Percentiles rank a stretch among this genome's conserved stretches.
Evolutionary conservation across 495 filamentous ascomycete genomes (phyloP).

Genomic region (Usnea hakonensis): DNA sequence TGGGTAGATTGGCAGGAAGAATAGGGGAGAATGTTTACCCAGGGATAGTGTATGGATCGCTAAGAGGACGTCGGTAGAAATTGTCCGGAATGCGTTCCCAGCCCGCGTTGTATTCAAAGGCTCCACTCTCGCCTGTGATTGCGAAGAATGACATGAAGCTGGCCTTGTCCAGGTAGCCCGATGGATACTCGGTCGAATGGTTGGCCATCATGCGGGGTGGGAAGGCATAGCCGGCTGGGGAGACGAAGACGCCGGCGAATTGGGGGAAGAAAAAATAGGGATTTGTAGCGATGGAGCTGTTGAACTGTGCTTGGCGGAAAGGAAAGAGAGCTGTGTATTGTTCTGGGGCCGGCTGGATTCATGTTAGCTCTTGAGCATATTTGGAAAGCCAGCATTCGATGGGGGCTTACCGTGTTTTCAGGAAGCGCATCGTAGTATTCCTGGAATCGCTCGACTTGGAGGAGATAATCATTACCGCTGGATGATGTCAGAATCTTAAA

Average conservation of each 20-base stretch:
- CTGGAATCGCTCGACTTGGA: conserved; percentile 27
- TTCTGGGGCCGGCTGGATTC: conserved; percentile 12
- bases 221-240: conserved; percentile 43
- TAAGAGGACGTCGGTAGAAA: conserved; percentile 48
- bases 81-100: conserved; percentile 52
- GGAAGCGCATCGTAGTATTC: conserved; percentile 17
- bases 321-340: conserved; percentile 14
- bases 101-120: conserved; percentile 38
- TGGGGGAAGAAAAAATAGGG: conserved; percentile 48
- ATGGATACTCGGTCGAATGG: conserved; percentile 38
- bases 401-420: conserved; percentile 9
- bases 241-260: conserved; percentile 39
- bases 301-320: conserved; percentile 30
- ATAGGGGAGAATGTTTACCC: conserved; percentile 4
- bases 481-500: not conserved
- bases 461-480: conserved; percentile 27
- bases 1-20: not conserved
- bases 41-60: conserved; percentile 28
- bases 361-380: not conserved
- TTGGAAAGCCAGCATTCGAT: too few relatives aligned
- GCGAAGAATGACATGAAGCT: conserved; percentile 42
- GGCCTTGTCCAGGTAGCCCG: conserved; percentile 36
- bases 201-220: conserved; percentile 40
- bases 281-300: conserved; percentile 43
- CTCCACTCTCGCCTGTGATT: conserved; percentile 35